These are phyloP conservation scores for Desmodesmus armatus DNA, from an alignment of 139 green algal genomes.

Conservation along the genomic window DNA sequence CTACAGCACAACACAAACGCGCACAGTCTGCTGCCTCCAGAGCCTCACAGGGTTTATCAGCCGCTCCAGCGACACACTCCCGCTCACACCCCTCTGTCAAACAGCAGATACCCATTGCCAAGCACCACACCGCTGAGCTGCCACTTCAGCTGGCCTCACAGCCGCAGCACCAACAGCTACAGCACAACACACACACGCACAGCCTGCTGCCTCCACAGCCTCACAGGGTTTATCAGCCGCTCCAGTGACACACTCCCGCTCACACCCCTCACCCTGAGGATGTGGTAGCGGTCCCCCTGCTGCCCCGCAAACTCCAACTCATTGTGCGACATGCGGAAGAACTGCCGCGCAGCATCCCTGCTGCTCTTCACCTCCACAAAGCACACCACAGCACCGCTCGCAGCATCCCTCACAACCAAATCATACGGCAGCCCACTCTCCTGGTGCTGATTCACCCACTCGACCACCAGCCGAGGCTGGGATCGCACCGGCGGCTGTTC, in stretches of 20 bases:
- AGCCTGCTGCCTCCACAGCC: too few species aligned
- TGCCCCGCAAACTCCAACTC: background rate
- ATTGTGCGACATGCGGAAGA: background rate
- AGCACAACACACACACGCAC: background rate
- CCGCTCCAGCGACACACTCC: background rate
- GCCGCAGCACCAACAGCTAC: background rate
- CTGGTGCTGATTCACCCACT: background rate
- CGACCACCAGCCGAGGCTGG: background rate
- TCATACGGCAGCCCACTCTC: background rate
- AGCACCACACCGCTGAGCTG: too few species aligned
- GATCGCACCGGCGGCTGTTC: too few species aligned
- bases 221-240: background rate
- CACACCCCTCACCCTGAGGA: too few species aligned
- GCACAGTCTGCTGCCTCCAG: too few species aligned
- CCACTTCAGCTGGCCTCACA: too few species aligned
- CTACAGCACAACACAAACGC: background rate
- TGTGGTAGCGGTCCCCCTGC: too few species aligned
- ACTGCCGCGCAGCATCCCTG: background rate
- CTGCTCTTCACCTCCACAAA: constrained; percentile 5
- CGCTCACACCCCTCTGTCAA: too few species aligned
- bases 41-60: background rate
- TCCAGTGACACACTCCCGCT: background rate
- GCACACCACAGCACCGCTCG: background rate
- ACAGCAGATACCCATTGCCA: too few species aligned
- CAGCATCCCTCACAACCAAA: background rate